Base-by-base conservation (phyloP, 345 rosid genomes). In the Moringa oleifera region DNA sequence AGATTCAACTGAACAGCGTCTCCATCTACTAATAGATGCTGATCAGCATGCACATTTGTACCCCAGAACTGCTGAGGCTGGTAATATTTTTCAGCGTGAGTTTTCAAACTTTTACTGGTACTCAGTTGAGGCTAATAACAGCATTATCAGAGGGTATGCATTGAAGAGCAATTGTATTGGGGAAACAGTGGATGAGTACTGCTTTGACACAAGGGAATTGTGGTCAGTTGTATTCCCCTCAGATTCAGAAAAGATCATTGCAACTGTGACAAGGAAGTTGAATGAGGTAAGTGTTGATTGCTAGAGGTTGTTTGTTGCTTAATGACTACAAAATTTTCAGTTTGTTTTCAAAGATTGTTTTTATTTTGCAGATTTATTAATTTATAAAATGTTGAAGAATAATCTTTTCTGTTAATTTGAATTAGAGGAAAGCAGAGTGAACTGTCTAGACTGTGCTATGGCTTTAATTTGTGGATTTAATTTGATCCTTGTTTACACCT, bases 151-250 rank as follows among this genome's bases (percentile, higher is more conserved):
- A 80, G 99, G 99, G 52, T 83, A 83, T 76, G 91, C 64, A 45
- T 72, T 87, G 75, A 84, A 87, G 79, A 67, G 82, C 69, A 81
- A 77, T 45, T 82, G 89, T 61, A 24, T 67, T 70, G 81, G 79
- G 62, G 77, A 83, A 69, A 80, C 53, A 49, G 73, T 81, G 21
- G 93, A 84, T 76, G 83, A 85, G 57, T 91, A 80, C 84, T 85
- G 95, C 78, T 95, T 88, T 75, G 89, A 81, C 55, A 73, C 87
- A 61, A 77, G 80, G 73, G 84, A 84, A 46, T 80, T 87, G 51
- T 95, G 99, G 99, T 91, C 96, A 28, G 65, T 95, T 71, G 87
- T 91, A 22, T 89, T 95, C 73, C 99, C 99, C 25, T 71, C 64
- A 8, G 96, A 95, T 31, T 82, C 96, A 10, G 99, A 95, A 81